Conservation (phyloP, 805 yeast genomes). For the Cyberlindnera americana region DNA sequence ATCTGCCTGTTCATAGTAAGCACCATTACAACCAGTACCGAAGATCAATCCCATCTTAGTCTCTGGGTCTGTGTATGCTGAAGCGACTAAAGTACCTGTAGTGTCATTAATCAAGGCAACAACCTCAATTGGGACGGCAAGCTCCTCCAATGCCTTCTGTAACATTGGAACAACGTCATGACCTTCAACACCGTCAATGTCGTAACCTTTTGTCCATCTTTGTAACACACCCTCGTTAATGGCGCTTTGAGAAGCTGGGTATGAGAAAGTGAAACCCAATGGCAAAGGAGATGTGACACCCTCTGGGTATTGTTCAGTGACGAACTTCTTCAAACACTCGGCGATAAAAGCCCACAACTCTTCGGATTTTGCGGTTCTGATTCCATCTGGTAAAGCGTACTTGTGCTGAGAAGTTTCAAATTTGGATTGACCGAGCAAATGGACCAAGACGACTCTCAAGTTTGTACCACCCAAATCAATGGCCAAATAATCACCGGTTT, state of each 20-base stretch:
- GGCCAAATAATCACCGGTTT: constrained; percentile 85
- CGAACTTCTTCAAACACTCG: constrained; percentile 66
- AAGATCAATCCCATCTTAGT: constrained; percentile 94
- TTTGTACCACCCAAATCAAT: constrained; percentile 98
- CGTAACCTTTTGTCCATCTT: constrained; percentile 98
- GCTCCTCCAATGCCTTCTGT: constrained; percentile 64
- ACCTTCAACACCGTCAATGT: constrained; percentile 90
- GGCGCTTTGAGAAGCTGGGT: constrained; percentile 80
- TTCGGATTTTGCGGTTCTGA: constrained; percentile 77
- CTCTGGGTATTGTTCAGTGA: constrained; percentile 62
- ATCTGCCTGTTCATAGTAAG: constrained; percentile 75
- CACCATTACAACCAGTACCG: constrained; percentile 98
- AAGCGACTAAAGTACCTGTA: constrained; percentile 94
- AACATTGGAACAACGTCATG: constrained; percentile 91
- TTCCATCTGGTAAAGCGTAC: constrained; percentile 68
- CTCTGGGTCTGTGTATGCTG: constrained; percentile 84
- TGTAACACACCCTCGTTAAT: constrained; percentile 85
- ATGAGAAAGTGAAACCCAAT: constrained; percentile 93
- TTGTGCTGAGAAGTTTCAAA: constrained; percentile 87
- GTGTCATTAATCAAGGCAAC: constrained; percentile 96
- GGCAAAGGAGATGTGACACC: constrained; percentile 63
- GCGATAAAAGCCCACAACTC: constrained; percentile 88
- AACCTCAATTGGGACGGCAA: constrained; percentile 73
- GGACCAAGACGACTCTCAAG: constrained; percentile 86
- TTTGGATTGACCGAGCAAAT: constrained; percentile 75